Conservation (phyloP, 2,329 filamentous ascomycete genomes). For the Neoscytalidium dimidiatum region DNA sequence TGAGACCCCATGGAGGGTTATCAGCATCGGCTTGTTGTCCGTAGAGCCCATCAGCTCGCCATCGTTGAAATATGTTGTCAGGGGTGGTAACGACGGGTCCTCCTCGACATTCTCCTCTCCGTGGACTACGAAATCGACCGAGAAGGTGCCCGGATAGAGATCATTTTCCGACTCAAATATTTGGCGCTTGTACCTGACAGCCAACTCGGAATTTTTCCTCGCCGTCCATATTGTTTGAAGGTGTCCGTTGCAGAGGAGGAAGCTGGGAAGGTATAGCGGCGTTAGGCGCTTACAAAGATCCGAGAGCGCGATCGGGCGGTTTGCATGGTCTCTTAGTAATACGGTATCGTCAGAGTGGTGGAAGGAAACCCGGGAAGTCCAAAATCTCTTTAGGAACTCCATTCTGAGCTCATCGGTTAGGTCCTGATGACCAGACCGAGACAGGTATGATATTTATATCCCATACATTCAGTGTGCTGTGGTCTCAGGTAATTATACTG, state of each 20-base stretch:
- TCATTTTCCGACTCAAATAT: conserved; percentile 67
- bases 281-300: conserved; percentile 69
- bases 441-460: neutral
- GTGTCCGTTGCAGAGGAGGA: conserved; percentile 86
- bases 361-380: neutral
- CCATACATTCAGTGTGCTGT: too few relatives aligned
- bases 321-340: neutral
- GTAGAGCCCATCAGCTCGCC: conserved; percentile 68
- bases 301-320: conserved; percentile 51
- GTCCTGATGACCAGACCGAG: neutral
- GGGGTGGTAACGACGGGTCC: conserved; percentile 66
- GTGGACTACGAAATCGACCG: conserved; percentile 75
- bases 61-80: conserved; percentile 72
- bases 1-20: conserved; percentile 80
- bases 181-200: conserved; percentile 75
- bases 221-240: conserved; percentile 84
- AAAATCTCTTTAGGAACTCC: neutral
- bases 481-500: too few relatives aligned
- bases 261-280: conserved; percentile 78
- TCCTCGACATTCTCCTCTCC: conserved; percentile 40
- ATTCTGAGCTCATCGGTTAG: neutral
- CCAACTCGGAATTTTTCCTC: conserved; percentile 64
- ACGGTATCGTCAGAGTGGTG: neutral
- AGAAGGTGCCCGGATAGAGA: conserved; percentile 72
- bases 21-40: conserved; percentile 79